These are phyloP conservation scores for Neurospora sp. DNA, from an alignment of 2,329 filamentous ascomycete genomes.

Conservation along the genomic window DNA sequence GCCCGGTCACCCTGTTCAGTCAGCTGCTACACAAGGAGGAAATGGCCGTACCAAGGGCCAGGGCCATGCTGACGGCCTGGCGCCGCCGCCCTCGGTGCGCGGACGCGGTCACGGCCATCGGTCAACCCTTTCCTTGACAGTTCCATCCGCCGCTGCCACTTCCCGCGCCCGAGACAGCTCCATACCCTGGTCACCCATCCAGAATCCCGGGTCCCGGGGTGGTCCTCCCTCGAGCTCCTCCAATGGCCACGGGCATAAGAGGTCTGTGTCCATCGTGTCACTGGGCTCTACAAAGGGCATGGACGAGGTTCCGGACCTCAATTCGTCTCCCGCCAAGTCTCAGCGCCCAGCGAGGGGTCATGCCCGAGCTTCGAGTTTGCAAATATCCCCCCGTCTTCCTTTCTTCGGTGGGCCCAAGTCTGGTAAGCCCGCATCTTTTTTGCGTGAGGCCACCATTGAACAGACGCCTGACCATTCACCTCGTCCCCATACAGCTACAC, in stretches of 20 bases:
- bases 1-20: constrained; percentile 1
- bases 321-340: constrained; percentile 25
- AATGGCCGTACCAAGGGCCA: constrained; percentile 29
- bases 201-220: constrained; percentile 7
- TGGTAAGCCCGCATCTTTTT: constrained; percentile 20
- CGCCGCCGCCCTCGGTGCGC: constrained; percentile 34
- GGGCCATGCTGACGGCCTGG: constrained; percentile 31
- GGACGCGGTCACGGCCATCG: constrained; percentile 42
- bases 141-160: constrained; percentile 31
- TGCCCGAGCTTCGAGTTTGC: constrained; percentile 70
- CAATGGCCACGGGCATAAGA: constrained; percentile 53
- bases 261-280: constrained; percentile 76
- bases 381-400: constrained; percentile 50
- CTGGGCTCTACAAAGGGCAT: constrained; percentile 49
- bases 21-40: constrained; percentile 10
- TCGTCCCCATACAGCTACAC: constrained; percentile 23
- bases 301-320: constrained; percentile 33
- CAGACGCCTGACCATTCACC: constrained; percentile 2
- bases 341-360: constrained; percentile 55
- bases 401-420: constrained; percentile 34
- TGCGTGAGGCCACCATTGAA: constrained; percentile 4
- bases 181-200: constrained; percentile 33
- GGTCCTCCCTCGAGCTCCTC: constrained; percentile 6
- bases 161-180: constrained; percentile 37
- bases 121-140: constrained; percentile 55